Evolutionary conservation across 2,329 filamentous ascomycete species (phyloP).

Genomic region (Penicillium sp.): DNA sequence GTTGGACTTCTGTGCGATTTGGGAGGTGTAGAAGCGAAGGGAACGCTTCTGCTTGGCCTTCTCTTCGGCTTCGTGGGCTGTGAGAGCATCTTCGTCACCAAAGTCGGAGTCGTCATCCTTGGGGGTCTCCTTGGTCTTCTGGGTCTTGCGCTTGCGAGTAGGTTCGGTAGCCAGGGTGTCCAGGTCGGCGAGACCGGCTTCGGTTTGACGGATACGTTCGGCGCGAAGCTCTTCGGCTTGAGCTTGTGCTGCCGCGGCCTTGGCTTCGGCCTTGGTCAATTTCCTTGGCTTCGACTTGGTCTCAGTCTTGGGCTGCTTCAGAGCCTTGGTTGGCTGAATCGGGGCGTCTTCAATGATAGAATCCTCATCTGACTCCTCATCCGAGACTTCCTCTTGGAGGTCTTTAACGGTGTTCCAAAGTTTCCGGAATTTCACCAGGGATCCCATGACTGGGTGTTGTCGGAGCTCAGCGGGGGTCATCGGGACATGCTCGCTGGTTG

Average conservation of each 20-base stretch:
- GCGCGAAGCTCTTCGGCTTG: conserved; percentile 56
- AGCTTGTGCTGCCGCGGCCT: conserved; percentile 55
- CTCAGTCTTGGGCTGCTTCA: conserved; percentile 35
- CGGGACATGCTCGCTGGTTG: conserved; percentile 56
- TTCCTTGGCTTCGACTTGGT: conserved; percentile 45
- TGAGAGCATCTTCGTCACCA: conserved; percentile 82
- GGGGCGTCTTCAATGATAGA: conserved; percentile 19
- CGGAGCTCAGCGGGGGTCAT: conserved; percentile 77
- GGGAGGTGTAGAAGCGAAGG: conserved; percentile 95
- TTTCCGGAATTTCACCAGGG: conserved; percentile 73
- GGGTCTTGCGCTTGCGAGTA: conserved; percentile 47
- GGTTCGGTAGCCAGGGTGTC: conserved; percentile 59
- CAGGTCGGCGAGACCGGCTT: conserved; percentile 74
- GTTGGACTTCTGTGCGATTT: conserved; percentile 92
- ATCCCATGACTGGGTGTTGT: conserved; percentile 89
- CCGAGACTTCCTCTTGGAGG: conserved; percentile 55
- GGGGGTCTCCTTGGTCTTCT: conserved; percentile 34
- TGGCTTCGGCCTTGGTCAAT: conserved; percentile 51
- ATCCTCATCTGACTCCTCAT: conserved; percentile 22
- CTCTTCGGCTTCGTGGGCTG: conserved; percentile 75
- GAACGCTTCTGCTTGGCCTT: conserved; percentile 90
- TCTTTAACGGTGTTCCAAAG: conserved; percentile 76
- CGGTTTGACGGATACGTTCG: conserved; percentile 56
- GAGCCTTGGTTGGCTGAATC: conserved; percentile 8
- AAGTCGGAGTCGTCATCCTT: conserved; percentile 73